These are phyloP conservation scores for Scortechinia acanthostroma DNA, from an alignment of 2,329 filamentous ascomycete genomes.

Conservation along the genomic window DNA sequence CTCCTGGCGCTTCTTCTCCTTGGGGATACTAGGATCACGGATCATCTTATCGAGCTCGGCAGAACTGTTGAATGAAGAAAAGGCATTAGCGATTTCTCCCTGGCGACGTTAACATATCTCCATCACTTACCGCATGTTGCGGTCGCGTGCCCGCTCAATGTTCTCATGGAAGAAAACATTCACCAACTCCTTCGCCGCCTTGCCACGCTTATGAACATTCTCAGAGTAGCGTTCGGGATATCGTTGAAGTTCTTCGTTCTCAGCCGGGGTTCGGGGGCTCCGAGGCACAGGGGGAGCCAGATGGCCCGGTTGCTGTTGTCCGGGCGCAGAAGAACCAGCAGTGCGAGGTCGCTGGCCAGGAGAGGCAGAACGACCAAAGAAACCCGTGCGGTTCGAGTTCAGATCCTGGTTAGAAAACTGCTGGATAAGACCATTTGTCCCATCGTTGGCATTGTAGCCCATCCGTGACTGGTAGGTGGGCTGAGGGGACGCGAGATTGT, in stretches of 20 bases:
- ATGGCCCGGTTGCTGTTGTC: slow-evolving; percentile 36
- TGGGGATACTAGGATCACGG: neutral
- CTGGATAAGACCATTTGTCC: slow-evolving; percentile 55
- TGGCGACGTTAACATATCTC: no score
- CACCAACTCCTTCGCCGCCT: slow-evolving; percentile 54
- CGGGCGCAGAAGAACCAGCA: slow-evolving; percentile 35
- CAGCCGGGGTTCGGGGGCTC: slow-evolving; percentile 35
- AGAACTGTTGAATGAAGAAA: neutral
- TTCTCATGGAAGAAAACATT: slow-evolving; percentile 66
- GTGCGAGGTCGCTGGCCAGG: slow-evolving; percentile 50
- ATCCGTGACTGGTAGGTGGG: slow-evolving; percentile 18
- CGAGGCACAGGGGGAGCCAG: slow-evolving; percentile 37
- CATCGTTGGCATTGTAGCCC: slow-evolving; percentile 41
- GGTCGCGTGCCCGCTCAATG: slow-evolving; percentile 57
- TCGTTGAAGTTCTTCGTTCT: slow-evolving; percentile 51
- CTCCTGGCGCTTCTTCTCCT: slow-evolving; percentile 1
- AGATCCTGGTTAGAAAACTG: slow-evolving; percentile 63
- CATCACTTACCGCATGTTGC: slow-evolving; percentile 48
- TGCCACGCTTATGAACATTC: slow-evolving; percentile 51
- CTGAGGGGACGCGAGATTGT: neutral
- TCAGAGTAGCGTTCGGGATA: slow-evolving; percentile 53
- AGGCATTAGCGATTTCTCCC: no score
- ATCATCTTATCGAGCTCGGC: neutral
- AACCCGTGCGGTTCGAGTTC: slow-evolving; percentile 39
- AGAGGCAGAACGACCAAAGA: slow-evolving; percentile 45